Conservation (phyloP, 2,329 filamentous ascomycete species). For the Curvularia spicifera region DNA sequence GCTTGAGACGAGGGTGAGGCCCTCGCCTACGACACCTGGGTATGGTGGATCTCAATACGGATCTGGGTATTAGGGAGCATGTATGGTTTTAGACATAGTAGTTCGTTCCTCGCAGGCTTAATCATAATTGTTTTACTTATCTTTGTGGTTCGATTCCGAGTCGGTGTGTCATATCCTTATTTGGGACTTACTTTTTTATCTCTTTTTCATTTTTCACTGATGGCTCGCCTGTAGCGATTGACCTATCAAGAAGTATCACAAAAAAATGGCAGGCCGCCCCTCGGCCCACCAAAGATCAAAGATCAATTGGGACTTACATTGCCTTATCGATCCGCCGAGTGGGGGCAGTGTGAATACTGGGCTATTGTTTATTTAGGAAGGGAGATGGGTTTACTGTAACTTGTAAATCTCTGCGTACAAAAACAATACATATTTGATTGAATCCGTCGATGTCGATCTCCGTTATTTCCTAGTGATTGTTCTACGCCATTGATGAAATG, state of each 20-base stretch:
- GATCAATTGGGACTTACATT: background rate
- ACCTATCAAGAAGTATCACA: no score
- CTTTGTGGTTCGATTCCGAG: background rate
- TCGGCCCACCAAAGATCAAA: no score
- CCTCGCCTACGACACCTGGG: conserved; percentile 15
- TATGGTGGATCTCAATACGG: background rate
- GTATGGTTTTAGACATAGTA: background rate
- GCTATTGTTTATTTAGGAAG: background rate
- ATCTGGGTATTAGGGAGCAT: background rate
- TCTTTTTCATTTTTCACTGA: no score
- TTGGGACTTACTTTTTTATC: background rate
- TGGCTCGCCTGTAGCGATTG: no score
- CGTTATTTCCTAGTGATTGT: no score
- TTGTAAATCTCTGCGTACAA: background rate
- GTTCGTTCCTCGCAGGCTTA: background rate
- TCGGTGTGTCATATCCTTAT: background rate
- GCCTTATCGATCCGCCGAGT: background rate
- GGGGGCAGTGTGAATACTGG: background rate
- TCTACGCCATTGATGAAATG: background rate
- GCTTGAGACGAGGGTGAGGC: conserved; percentile 32
- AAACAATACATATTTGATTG: no score
- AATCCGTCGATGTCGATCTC: no score
- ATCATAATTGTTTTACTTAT: background rate
- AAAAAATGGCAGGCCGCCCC: no score
- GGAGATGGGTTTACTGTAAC: background rate